Conservation (phyloP, 495 filamentous ascomycete genomes). For the Glonium stellatum region DNA sequence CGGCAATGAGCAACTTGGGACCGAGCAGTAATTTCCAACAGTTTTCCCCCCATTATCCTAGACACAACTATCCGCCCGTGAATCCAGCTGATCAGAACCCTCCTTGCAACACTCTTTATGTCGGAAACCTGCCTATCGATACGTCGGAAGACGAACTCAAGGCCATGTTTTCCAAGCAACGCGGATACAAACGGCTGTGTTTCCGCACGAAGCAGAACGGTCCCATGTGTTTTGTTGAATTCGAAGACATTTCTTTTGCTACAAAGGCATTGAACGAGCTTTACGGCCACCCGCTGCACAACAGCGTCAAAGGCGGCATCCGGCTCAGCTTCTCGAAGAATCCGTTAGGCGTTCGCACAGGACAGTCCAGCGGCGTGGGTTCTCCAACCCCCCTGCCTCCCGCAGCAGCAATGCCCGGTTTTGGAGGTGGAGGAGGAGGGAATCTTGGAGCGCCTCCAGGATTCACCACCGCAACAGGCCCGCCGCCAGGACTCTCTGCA, state of each 20-base stretch:
- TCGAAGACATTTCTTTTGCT: constrained; percentile 89
- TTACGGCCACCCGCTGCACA: constrained; percentile 82
- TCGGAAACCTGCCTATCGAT: constrained; percentile 89
- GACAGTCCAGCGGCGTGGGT: constrained; percentile 54
- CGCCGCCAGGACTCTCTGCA: constrained; percentile 28
- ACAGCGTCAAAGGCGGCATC: constrained; percentile 93
- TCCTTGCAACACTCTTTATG: constrained; percentile 96
- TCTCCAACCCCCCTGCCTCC: constrained; percentile 45
- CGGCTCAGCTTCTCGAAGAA: constrained; percentile 99
- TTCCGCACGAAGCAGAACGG: constrained; percentile 98
- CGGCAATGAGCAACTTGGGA: constrained; percentile 37
- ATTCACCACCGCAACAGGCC: constrained; percentile 29
- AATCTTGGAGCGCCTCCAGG: constrained; percentile 20
- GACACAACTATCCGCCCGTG: constrained; percentile 74
- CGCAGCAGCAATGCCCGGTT: constrained; percentile 42
- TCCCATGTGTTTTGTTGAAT: constrained; percentile 99
- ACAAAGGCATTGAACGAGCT: constrained; percentile 89
- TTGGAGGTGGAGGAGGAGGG: too few relatives aligned
- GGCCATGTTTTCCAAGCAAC: constrained; percentile 85
- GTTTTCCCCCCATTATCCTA: constrained; percentile 51
- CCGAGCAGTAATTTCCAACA: constrained; percentile 52
- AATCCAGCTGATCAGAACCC: constrained; percentile 97
- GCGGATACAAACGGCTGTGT: constrained; percentile 92
- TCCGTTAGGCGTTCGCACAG: constrained; percentile 82
- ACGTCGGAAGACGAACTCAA: constrained; percentile 96